Base-by-base conservation (phyloP, 345 rosid species). In the Draba incana region DNA sequence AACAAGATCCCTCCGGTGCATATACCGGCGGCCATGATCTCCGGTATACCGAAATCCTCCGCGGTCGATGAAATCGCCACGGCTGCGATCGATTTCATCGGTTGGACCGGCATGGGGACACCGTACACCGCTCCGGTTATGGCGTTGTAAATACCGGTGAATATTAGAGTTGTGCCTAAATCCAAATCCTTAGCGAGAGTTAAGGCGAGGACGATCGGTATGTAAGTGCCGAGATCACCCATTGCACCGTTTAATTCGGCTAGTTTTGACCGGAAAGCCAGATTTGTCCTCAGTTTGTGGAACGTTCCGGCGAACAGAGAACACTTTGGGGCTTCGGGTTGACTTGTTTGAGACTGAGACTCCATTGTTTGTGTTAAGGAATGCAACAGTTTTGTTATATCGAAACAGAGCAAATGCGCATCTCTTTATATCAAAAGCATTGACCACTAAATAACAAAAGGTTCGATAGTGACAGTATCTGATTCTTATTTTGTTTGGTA, bases 101-200 rank as follows among this genome's bases (percentile, higher is more conserved):
- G 96, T 60, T 92, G 96, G n/a, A 92, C 98, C 6, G 96, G 95
- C 96, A 92, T 87, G 2, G 92, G 95, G 9, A 89, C 95, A 0
- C 95, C 96, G 45, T 89, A 87, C 8, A 86, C 33, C 33, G 84
- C 90, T 41, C 91, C 92, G 0, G 96, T 89, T 67, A 89, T 60
- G 4, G 81, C 62, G 85, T 89, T 89, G 82, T 86, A 89, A 6
- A 85, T 8, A 0, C 92, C 95, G 0, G 88, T 89, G 85, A 89
- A 87, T 49, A 92, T 84, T 23, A 92, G 49, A 1, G 98, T 86
- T 4, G 92, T 87, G 51, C 98, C 96, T 6, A 92, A 68, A 70
- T 92, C 80, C 60, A 92, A 88, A 76, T 87, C 84, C 53, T 74
- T 85, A 79, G 92, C 86, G 0, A 89, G 88, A 25, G 96, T 87